These are phyloP conservation scores for Sonneratia alba DNA, from an alignment of 345 rosid species.

Conservation along the genomic window DNA sequence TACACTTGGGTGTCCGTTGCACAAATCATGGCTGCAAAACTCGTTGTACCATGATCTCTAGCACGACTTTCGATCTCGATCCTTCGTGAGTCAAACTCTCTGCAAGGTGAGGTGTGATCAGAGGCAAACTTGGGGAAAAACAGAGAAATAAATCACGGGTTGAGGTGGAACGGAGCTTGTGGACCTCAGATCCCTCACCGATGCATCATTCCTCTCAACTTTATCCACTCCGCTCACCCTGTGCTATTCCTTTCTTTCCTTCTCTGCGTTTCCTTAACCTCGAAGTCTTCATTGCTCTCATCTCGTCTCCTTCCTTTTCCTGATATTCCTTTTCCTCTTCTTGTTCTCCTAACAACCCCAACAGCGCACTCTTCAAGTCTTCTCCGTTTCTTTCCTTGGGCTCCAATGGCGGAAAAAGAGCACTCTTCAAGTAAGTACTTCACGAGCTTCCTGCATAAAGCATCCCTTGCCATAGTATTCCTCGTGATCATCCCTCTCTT, in stretches of 20 bases:
- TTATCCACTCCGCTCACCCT: too few species aligned
- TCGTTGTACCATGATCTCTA: too few species aligned
- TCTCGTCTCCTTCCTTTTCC: slow-evolving; percentile 5
- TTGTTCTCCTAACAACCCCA: not conserved
- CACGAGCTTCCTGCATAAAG: slow-evolving; percentile 56
- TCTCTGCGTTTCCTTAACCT: slow-evolving; percentile 13
- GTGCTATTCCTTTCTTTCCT: not conserved
- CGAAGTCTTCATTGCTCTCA: slow-evolving; percentile 13
- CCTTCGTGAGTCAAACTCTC: too few species aligned
- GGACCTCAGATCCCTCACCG: too few species aligned
- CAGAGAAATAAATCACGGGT: too few species aligned
- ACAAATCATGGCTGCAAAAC: too few species aligned
- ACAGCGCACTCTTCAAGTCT: not conserved
- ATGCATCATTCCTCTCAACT: not conserved
- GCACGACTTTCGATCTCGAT: too few species aligned
- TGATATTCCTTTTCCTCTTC: slow-evolving; percentile 4
- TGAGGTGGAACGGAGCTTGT: not conserved
- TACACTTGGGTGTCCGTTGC: too few species aligned
- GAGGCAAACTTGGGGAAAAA: too few species aligned
- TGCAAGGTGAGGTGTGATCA: too few species aligned
- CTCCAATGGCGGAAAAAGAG: slow-evolving; percentile 60
- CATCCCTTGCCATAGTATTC: slow-evolving; percentile 39
- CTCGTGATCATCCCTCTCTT: slow-evolving; percentile 46
- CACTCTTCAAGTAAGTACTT: slow-evolving; percentile 26
- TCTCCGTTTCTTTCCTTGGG: slow-evolving; percentile 13